phyloP scores from a whole-genome alignment of 1,284 basidiomycete genomes.

The Ceratobasidium papillatum region DNA sequence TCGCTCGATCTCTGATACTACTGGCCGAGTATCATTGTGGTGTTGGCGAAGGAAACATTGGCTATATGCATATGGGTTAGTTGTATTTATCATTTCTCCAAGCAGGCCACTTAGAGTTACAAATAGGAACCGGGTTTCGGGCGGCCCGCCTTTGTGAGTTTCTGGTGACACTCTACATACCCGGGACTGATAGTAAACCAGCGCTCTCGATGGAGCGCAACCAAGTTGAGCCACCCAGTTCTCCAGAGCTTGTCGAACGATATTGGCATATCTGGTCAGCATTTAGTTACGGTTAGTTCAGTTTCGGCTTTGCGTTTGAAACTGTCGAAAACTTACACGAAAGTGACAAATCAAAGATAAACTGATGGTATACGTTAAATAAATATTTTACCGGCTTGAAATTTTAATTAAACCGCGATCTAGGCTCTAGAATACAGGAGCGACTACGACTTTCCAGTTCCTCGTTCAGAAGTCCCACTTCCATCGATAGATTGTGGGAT shows the following conservation, averaged over 20 bases:
- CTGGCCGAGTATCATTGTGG: constrained; percentile 31
- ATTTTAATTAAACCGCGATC: no score
- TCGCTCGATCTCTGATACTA: constrained; percentile 1
- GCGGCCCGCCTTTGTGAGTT: constrained; percentile 46
- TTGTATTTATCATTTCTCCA: background rate
- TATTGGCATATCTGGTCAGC: constrained; percentile 66
- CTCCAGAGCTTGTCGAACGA: constrained; percentile 61
- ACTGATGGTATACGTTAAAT: constrained; percentile 45
- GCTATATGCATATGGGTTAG: constrained; percentile 38
- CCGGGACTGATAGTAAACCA: constrained; percentile 45
- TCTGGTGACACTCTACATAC: background rate
- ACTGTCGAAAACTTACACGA: background rate
- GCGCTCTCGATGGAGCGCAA: constrained; percentile 67
- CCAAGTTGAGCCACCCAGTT: constrained; percentile 61
- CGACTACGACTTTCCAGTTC: constrained; percentile 60
- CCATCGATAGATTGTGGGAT: background rate
- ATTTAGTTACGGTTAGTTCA: constrained; percentile 57
- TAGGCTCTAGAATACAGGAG: constrained; percentile 52
- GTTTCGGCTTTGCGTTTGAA: no score
- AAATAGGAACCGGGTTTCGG: constrained; percentile 25
- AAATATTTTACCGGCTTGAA: background rate
- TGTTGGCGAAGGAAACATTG: constrained; percentile 2
- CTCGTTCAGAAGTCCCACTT: constrained; percentile 13
- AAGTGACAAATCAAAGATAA: background rate
- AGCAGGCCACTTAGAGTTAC: no score